Conservation (phyloP, 495 filamentous ascomycete genomes). For the Cercophora scortea region DNA sequence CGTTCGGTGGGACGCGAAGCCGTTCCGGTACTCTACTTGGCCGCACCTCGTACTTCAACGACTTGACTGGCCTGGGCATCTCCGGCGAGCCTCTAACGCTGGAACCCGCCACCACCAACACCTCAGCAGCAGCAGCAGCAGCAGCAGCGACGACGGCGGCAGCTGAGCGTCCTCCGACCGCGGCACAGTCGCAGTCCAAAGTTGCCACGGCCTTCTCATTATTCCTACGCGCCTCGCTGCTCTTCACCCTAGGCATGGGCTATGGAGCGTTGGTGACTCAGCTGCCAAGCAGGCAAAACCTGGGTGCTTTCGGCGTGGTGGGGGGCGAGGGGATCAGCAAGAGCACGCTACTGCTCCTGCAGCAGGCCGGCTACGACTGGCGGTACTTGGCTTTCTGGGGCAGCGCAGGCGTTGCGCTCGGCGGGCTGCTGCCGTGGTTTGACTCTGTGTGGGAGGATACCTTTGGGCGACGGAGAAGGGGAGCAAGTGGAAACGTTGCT, state of each 20-base stretch:
- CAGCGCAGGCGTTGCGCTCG: conserved; percentile 63
- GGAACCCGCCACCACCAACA: no score
- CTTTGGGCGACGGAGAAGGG: conserved; percentile 13
- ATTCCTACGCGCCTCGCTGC: conserved; percentile 48
- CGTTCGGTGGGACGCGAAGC: conserved; percentile 17
- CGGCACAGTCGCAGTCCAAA: background rate
- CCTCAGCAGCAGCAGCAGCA: background rate
- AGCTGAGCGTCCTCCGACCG: conserved; percentile 17
- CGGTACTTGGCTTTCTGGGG: conserved; percentile 77
- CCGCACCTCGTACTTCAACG: conserved; percentile 12
- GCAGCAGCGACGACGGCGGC: conserved; percentile 9
- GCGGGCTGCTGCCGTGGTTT: conserved; percentile 76
- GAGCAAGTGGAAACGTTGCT: conserved; percentile 4
- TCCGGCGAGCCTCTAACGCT: no score
- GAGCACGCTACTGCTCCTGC: conserved; percentile 14
- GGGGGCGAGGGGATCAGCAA: background rate
- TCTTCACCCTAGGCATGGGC: conserved; percentile 75
- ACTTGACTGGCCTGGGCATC: background rate
- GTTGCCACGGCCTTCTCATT: conserved; percentile 18
- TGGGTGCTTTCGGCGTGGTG: background rate
- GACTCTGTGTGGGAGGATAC: conserved; percentile 54
- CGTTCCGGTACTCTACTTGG: background rate
- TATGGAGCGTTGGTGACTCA: conserved; percentile 85
- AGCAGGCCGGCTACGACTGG: conserved; percentile 42
- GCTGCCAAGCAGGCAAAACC: conserved; percentile 32